phyloP scores from a whole-genome alignment of 1,284 basidiomycete genomes.

The Mixia osmundae region DNA sequence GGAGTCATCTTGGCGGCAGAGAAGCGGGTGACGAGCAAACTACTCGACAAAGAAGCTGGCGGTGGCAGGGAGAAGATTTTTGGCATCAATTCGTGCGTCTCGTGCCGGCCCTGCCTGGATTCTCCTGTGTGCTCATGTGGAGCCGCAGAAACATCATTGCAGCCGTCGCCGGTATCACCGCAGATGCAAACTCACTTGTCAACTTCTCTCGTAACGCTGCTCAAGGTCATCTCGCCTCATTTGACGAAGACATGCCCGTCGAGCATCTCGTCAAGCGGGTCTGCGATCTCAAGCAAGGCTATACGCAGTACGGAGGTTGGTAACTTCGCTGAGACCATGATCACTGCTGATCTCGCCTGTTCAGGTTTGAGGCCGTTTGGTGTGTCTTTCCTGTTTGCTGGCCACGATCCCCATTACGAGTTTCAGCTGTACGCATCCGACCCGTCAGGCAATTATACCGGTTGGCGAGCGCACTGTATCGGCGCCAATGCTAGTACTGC shows the following conservation, averaged over 20 bases:
- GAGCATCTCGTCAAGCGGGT: constrained; percentile 81
- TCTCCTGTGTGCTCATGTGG: constrained; percentile 1
- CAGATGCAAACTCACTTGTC: constrained; percentile 91
- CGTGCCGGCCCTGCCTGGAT: neutral
- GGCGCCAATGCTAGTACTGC: constrained; percentile 91
- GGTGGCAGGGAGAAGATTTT: constrained; percentile 97
- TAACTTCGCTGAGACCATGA: constrained; percentile 1
- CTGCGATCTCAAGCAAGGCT: constrained; percentile 90
- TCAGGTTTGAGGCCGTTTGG: constrained; percentile 88
- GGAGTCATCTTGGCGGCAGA: constrained; percentile 95
- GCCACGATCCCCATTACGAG: constrained; percentile 81
- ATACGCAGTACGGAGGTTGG: constrained; percentile 32
- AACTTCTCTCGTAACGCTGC: constrained; percentile 82
- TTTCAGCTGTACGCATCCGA: constrained; percentile 99
- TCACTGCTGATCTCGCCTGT: neutral
- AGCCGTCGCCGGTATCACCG: constrained; percentile 85
- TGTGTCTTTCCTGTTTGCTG: constrained; percentile 86
- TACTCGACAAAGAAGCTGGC: constrained; percentile 81
- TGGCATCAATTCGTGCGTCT: constrained; percentile 45
- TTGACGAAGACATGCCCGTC: constrained; percentile 95
- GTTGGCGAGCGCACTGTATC: constrained; percentile 93
- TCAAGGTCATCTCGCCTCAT: constrained; percentile 63
- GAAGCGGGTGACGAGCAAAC: constrained; percentile 96
- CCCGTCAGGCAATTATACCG: constrained; percentile 93
- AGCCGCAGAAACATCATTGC: constrained; percentile 63